Percentiles rank a stretch among this genome's conserved stretches.
These are phyloP conservation scores for Termitomyces sp. DNA, from an alignment of 768 basidiomycete species.

Conservation along the genomic window DNA sequence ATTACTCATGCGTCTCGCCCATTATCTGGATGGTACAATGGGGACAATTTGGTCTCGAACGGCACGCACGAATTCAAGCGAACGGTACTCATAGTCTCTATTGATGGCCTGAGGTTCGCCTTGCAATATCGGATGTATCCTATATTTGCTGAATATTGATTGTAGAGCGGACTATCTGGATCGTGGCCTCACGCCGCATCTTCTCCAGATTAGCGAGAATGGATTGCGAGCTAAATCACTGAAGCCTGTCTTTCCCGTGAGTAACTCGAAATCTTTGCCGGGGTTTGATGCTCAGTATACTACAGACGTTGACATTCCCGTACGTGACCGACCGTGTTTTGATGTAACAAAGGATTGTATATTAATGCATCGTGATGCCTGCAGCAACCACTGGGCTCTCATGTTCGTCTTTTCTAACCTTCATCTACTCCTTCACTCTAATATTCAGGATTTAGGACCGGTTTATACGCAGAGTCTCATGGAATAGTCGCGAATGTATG, in stretches of 20 bases:
- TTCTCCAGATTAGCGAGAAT: slow-evolving; percentile 72
- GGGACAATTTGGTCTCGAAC: slow-evolving; percentile 52
- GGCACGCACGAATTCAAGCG: slow-evolving; percentile 80
- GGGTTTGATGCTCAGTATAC: not conserved
- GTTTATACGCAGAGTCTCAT: slow-evolving; percentile 83
- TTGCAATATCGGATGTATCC: not conserved
- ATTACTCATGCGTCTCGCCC: slow-evolving; percentile 19
- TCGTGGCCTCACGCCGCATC: slow-evolving; percentile 77
- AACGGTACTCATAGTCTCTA: slow-evolving; percentile 80
- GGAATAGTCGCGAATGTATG: slow-evolving; percentile 86
- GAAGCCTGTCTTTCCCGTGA: slow-evolving; percentile 81
- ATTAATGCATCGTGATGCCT: not conserved
- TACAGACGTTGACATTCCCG: slow-evolving; percentile 88
- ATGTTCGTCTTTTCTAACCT: slow-evolving; percentile 42
- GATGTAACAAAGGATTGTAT: not conserved
- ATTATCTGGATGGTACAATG: slow-evolving; percentile 25
- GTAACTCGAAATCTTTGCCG: slow-evolving; percentile 14
- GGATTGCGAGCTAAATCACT: slow-evolving; percentile 87
- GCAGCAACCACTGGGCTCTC: slow-evolving; percentile 84
- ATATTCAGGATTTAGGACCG: slow-evolving; percentile 53
- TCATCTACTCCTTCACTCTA: slow-evolving; percentile 1
- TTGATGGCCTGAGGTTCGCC: slow-evolving; percentile 73
- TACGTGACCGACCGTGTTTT: slow-evolving; percentile 32
- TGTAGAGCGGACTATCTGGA: slow-evolving; percentile 82
- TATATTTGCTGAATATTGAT: slow-evolving; percentile 7